Conservation (phyloP, 2,329 filamentous ascomycete genomes). For the Botrytis squamosa region DNA sequence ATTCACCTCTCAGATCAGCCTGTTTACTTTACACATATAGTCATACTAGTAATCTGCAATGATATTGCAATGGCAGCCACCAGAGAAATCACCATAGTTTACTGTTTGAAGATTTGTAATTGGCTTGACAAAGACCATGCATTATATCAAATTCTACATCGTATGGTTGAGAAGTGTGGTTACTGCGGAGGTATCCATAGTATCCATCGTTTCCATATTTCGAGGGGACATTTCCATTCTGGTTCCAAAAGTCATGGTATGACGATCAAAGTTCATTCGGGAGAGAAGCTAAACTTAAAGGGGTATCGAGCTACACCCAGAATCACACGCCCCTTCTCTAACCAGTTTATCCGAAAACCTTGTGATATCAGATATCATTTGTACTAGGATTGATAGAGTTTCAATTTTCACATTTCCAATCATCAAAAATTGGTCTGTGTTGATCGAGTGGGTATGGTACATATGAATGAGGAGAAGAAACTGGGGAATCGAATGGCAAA, state of each 20-base stretch:
- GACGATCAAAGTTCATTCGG: background rate
- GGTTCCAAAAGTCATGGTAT: background rate
- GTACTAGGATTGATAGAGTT: background rate
- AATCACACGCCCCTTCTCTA: background rate
- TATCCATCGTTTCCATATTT: background rate
- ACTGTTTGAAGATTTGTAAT: background rate
- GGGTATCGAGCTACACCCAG: background rate
- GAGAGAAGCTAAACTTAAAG: background rate
- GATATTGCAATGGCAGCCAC: background rate
- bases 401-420: background rate
- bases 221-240: background rate
- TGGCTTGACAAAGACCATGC: background rate
- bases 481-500: slow-evolving; percentile 5
- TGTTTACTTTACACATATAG: background rate
- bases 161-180: background rate
- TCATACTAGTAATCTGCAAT: background rate
- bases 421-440: background rate
- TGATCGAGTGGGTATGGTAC: background rate
- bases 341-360: background rate
- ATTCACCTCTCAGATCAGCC: background rate
- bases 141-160: background rate
- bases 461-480: background rate
- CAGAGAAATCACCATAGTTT: background rate
- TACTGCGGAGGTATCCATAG: background rate
- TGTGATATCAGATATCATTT: background rate